Percentiles rank a stretch among this genome's conserved stretches.
These are phyloP conservation scores for Trichocomaceae sp. DNA, from an alignment of 2,329 filamentous ascomycete genomes.

Conservation along the genomic window DNA sequence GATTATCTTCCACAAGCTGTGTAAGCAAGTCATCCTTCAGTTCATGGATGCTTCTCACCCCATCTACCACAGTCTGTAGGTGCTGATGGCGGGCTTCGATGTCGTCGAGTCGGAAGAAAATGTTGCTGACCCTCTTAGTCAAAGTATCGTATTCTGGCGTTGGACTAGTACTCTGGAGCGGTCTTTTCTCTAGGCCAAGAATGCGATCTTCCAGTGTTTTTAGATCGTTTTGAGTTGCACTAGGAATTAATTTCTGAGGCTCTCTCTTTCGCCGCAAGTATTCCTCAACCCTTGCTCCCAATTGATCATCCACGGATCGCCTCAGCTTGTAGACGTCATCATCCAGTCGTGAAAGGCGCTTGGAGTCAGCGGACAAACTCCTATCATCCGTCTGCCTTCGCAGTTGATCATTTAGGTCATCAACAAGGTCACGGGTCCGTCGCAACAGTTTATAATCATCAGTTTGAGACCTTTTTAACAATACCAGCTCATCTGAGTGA, in stretches of 20 bases:
- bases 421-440: not conserved
- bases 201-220: conserved; percentile 4
- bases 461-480: not conserved
- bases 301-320: not conserved
- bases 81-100: not conserved
- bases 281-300: not conserved
- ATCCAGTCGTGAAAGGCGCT: not conserved
- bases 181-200: not conserved
- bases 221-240: not conserved
- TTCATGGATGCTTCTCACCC: conserved; percentile 15
- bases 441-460: not conserved
- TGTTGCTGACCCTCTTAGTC: not conserved
- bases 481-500: not conserved
- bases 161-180: not conserved
- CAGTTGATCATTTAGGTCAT: not conserved
- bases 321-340: not conserved
- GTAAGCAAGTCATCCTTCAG: conserved; percentile 20
- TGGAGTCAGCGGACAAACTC: not conserved
- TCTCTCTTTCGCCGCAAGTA: not conserved
- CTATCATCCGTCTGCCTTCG: not conserved
- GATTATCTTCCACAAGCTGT: conserved; percentile 17
- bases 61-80: not conserved
- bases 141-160: not conserved
- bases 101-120: not conserved
- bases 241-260: not conserved